Evolutionary conservation across 805 yeast genomes (phyloP).

Genomic region (Saccharomycopsis microspora): DNA sequence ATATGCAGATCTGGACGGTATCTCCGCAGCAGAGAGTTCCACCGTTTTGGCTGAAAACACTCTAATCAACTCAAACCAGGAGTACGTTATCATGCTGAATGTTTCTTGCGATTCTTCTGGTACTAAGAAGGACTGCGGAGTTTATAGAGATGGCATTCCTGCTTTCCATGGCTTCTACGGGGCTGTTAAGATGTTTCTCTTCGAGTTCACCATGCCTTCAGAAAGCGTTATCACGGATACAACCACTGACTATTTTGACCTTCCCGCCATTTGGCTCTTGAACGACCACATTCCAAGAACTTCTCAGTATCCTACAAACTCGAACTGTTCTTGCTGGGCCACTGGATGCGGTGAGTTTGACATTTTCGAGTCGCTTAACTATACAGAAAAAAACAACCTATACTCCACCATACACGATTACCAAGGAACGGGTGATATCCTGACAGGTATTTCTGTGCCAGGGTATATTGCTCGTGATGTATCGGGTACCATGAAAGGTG

Average conservation of each 20-base stretch:
- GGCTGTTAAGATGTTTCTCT: conserved; percentile 69
- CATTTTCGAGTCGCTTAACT: conserved; percentile 73
- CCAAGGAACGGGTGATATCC: conserved; percentile 58
- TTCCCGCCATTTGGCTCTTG: conserved; percentile 97
- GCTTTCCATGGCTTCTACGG: conserved; percentile 95
- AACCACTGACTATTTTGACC: conserved; percentile 56
- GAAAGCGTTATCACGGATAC: conserved; percentile 28
- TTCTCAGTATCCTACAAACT: conserved; percentile 69
- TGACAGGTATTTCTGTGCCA: conserved; percentile 43
- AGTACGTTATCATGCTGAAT: conserved; percentile 74
- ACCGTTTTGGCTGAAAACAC: conserved; percentile 39
- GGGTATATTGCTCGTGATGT: conserved; percentile 50
- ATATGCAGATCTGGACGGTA: conserved; percentile 50
- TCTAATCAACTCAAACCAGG: conserved; percentile 58
- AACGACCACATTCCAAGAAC: conserved; percentile 97
- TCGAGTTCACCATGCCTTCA: conserved; percentile 90
- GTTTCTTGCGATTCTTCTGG: conserved; percentile 45
- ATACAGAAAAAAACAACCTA: conserved; percentile 49
- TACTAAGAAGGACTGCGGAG: conserved; percentile 64
- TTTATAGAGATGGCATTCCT: conserved; percentile 73
- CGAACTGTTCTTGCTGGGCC: conserved; percentile 92
- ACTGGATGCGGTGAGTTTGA: conserved; percentile 98
- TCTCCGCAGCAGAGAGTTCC: conserved; percentile 31
- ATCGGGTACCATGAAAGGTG: conserved; percentile 47
- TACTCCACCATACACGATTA: conserved; percentile 65